Conservation (phyloP, 345 rosid species). For the Euphorbia pulcherrima region DNA sequence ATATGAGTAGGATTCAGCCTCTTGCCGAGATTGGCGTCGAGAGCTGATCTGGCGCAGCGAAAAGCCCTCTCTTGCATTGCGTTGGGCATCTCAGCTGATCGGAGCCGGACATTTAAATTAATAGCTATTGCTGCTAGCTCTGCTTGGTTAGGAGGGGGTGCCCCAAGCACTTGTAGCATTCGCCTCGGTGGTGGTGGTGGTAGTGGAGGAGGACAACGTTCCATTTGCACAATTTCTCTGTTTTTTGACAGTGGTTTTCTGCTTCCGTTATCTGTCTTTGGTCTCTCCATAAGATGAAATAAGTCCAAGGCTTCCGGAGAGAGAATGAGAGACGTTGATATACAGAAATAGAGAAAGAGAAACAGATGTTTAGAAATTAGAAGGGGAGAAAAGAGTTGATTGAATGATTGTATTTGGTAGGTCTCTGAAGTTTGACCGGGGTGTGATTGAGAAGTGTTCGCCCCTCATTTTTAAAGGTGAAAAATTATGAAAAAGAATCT, state of each 20-base stretch:
- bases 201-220: conserved; percentile 19
- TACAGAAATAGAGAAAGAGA: not conserved
- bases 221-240: conserved; percentile 15
- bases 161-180: conserved; percentile 14
- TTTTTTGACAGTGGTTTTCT: conserved; percentile 10
- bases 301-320: not conserved
- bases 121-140: conserved; percentile 42
- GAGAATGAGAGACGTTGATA: not conserved
- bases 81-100: conserved; percentile 49
- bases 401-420: not conserved
- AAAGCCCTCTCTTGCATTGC: conserved; percentile 47
- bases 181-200: too few relatives aligned
- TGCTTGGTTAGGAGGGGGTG: conserved; percentile 22
- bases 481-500: too few relatives aligned
- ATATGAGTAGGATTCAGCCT: conserved; percentile 32
- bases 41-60: conserved; percentile 30
- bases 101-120: conserved; percentile 45
- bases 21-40: conserved; percentile 26
- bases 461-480: not conserved
- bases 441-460: not conserved
- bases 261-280: conserved; percentile 15
- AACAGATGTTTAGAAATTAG: not conserved
- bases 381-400: not conserved
- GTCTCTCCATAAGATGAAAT: conserved; percentile 23
- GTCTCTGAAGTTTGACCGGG: conserved; percentile 19